phyloP scores from a whole-genome alignment of 1,284 basidiomycete genomes.

The Mycena sp. region DNA sequence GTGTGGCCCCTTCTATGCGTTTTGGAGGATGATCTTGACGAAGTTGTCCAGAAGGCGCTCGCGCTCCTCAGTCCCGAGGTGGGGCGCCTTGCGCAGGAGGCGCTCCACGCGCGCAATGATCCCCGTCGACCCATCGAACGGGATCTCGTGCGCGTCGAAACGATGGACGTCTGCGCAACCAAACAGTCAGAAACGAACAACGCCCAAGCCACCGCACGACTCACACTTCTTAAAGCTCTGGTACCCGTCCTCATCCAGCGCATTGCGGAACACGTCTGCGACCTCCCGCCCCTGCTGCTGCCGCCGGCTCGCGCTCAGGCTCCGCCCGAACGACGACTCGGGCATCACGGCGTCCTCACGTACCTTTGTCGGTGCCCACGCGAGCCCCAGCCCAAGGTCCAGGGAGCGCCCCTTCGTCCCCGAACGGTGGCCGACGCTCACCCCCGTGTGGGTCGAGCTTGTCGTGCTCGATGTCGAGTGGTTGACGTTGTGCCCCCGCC shows the following conservation, averaged over 20 bases:
- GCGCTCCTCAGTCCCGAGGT: conserved; percentile 59
- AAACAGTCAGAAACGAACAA: background rate
- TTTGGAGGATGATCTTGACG: conserved; percentile 68
- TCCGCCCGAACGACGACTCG: conserved; percentile 45
- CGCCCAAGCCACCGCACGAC: conserved; percentile 36
- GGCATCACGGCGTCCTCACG: conserved; percentile 68
- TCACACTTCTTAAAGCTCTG: conserved; percentile 75
- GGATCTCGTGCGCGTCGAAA: conserved; percentile 77
- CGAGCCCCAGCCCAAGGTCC: conserved; percentile 66
- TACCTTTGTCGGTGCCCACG: conserved; percentile 74
- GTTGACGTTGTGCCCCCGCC: conserved; percentile 31
- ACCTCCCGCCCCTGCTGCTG: conserved; percentile 59
- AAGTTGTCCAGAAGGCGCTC: conserved; percentile 68
- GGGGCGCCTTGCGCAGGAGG: conserved; percentile 60
- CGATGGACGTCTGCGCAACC: conserved; percentile 62
- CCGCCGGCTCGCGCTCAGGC: conserved; percentile 37
- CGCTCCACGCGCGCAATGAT: conserved; percentile 69
- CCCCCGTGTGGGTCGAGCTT: conserved; percentile 28
- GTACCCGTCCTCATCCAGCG: conserved; percentile 70
- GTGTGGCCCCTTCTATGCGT: conserved; percentile 52
- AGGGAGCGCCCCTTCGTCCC: conserved; percentile 70
- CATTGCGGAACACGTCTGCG: conserved; percentile 67
- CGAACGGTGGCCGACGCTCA: conserved; percentile 47
- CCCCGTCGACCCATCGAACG: conserved; percentile 75
- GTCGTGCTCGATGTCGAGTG: conserved; percentile 29